Percentiles rank a stretch among this genome's conserved stretches.
Conservation (phyloP, 2,329 filamentous ascomycete genomes). For the Kalaharituber pfeilii region DNA sequence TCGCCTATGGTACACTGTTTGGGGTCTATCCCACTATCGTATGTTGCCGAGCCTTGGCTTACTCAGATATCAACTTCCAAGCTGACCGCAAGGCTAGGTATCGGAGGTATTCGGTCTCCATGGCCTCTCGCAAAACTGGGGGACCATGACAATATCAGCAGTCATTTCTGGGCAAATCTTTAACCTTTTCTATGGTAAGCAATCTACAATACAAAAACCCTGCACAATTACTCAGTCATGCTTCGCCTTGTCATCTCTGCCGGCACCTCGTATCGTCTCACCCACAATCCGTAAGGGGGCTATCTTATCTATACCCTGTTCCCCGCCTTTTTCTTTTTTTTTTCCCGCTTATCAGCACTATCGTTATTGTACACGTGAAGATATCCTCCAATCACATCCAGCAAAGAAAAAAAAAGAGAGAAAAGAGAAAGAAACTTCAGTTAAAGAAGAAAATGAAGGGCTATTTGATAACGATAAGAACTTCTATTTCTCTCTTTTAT, state of each 20-base stretch:
- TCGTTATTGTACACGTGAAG: background rate
- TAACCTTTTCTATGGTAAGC: conserved; percentile 68
- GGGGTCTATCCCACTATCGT: conserved; percentile 82
- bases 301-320: conserved; percentile 1
- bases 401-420: background rate
- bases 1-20: conserved; percentile 86
- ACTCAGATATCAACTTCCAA: background rate
- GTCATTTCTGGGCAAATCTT: conserved; percentile 80
- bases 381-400: too few species aligned
- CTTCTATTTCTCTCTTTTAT: background rate
- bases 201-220: background rate
- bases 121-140: conserved; percentile 89
- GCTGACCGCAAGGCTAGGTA: too few species aligned
- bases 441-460: background rate
- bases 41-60: background rate
- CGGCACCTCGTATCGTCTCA: background rate
- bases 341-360: background rate
- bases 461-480: background rate
- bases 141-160: conserved; percentile 77
- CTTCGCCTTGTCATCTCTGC: too few species aligned
- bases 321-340: background rate
- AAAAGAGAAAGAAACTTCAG: conserved; percentile 4
- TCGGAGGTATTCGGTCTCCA: conserved; percentile 82
- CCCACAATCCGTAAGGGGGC: background rate
- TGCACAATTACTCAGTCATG: background rate